phyloP scores from a whole-genome alignment of 805 yeast genomes.

The Wickerhamomyces alni region DNA sequence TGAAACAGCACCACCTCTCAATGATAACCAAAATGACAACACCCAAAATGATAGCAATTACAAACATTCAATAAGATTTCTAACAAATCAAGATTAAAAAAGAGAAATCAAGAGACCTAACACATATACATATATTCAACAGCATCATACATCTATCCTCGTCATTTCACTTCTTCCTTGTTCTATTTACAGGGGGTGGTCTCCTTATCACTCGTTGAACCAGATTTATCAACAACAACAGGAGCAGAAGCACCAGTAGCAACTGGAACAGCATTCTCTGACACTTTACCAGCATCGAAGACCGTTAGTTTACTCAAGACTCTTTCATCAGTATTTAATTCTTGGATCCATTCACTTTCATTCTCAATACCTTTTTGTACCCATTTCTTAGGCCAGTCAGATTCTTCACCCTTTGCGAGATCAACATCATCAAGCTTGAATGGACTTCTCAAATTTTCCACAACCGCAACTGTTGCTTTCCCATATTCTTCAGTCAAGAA shows the following conservation, averaged over 20 bases:
- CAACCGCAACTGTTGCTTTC: slow-evolving; percentile 43
- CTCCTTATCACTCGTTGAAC: neutral
- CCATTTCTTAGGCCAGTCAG: slow-evolving; percentile 87
- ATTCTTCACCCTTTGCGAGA: slow-evolving; percentile 54
- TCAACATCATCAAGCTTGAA: slow-evolving; percentile 39
- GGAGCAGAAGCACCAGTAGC: neutral
- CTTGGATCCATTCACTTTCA: slow-evolving; percentile 84
- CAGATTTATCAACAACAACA: neutral
- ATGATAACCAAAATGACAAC: neutral
- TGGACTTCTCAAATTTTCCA: slow-evolving; percentile 42
- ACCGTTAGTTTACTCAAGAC: slow-evolving; percentile 49
- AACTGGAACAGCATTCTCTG: neutral
- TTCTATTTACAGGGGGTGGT: no score
- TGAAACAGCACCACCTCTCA: no score
- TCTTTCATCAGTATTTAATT: slow-evolving; percentile 63
- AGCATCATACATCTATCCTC: neutral
- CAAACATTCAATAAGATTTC: slow-evolving; percentile 20
- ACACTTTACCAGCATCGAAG: slow-evolving; percentile 24
- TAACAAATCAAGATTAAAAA: slow-evolving; percentile 10
- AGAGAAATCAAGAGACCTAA: neutral
- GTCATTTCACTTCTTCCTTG: no score
- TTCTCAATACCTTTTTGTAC: slow-evolving; percentile 66
- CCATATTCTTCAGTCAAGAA: slow-evolving; percentile 64
- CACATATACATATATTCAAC: no score
- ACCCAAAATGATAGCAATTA: slow-evolving; percentile 4